Conservation (phyloP, 768 basidiomycete genomes). For the Podaxis sp. region DNA sequence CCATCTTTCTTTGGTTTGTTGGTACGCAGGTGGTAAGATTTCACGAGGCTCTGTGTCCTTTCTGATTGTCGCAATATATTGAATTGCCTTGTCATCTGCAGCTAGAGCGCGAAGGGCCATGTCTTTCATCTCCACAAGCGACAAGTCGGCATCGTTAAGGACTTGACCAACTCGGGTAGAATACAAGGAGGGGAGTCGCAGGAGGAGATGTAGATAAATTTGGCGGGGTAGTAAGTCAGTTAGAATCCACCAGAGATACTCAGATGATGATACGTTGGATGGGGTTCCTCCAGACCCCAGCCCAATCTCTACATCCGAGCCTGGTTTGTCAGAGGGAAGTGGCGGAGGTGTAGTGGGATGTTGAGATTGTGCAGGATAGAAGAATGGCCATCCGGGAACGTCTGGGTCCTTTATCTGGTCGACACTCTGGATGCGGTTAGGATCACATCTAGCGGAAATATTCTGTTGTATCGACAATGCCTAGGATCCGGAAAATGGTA, state of each 20-base stretch:
- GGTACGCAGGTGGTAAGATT: slow-evolving; percentile 12
- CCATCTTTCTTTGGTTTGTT: slow-evolving; percentile 21
- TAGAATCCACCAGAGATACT: neutral
- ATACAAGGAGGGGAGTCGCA: slow-evolving; percentile 5
- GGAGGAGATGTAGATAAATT: neutral
- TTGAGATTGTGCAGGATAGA: neutral
- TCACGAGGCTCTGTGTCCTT: neutral
- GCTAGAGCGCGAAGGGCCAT: slow-evolving; percentile 33
- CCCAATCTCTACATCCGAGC: neutral
- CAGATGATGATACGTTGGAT: neutral
- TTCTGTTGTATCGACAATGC: neutral
- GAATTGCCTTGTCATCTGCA: neutral
- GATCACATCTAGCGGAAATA: neutral
- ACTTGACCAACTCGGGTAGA: slow-evolving; percentile 52
- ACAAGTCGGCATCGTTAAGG: slow-evolving; percentile 62
- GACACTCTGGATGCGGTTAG: neutral
- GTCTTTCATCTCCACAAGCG: slow-evolving; percentile 49
- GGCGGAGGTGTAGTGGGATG: neutral
- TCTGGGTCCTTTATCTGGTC: neutral
- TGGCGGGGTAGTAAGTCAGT: neutral
- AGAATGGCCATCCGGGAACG: neutral
- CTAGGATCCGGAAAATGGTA: neutral
- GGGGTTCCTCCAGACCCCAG: neutral
- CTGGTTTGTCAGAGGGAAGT: neutral
- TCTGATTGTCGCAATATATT: slow-evolving; percentile 11